These are phyloP conservation scores for Fragaria iinumae DNA, from an alignment of 306 rosid genomes.

Conservation along the genomic window DNA sequence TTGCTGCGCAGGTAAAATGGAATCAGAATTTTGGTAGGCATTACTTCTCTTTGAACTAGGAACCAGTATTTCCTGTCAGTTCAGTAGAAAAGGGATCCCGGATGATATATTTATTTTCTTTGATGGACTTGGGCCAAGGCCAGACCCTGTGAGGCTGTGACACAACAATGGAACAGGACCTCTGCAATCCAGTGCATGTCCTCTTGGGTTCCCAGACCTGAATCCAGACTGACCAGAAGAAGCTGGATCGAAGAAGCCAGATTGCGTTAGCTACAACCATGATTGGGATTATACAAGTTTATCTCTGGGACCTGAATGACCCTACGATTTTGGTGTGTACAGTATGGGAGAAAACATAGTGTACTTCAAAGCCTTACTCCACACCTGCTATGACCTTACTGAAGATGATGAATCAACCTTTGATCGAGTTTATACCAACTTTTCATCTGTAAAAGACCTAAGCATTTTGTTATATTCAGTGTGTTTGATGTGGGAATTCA, in stretches of 20 bases:
- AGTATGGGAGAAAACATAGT: background rate
- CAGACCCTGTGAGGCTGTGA: background rate
- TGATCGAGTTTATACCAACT: background rate
- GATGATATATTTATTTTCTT: background rate
- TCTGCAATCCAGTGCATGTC: background rate
- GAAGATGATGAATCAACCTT: background rate
- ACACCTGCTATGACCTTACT: background rate
- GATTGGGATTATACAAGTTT: background rate
- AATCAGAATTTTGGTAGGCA: slow-evolving; percentile 3
- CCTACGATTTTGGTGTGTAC: background rate
- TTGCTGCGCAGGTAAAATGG: slow-evolving; percentile 6
- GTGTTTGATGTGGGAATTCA: background rate
- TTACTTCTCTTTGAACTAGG: background rate
- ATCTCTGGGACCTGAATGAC: background rate
- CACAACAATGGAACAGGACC: background rate
- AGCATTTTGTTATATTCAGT: background rate
- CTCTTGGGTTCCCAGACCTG: background rate
- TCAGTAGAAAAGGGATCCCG: background rate
- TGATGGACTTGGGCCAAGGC: background rate
- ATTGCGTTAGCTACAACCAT: background rate
- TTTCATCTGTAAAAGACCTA: background rate
- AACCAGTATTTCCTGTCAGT: background rate
- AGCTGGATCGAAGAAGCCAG: background rate
- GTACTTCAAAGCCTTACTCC: background rate
- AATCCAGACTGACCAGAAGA: background rate